Conservation (phyloP, 2,329 filamentous ascomycete genomes). For the Aspergillus ibericus region DNA sequence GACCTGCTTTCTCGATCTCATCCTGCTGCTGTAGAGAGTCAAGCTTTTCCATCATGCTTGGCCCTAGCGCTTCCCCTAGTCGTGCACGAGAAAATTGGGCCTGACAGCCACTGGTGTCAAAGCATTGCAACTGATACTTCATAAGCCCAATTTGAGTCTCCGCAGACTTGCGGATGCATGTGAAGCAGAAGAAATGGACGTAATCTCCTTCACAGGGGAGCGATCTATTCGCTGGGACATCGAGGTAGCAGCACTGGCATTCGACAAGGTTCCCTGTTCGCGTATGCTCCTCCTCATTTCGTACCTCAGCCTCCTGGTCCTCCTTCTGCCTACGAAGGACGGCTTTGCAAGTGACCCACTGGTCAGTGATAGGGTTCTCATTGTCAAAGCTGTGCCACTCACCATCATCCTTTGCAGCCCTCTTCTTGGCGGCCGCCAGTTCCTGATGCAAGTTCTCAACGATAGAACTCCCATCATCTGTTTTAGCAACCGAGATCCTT, state of each 20-base stretch:
- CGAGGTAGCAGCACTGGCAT: conserved; percentile 72
- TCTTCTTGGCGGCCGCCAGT: conserved; percentile 29
- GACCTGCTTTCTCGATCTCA: conserved; percentile 65
- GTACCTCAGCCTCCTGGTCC: conserved; percentile 28
- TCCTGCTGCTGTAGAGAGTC: conserved; percentile 71
- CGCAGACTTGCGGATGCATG: conserved; percentile 65
- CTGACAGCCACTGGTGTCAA: conserved; percentile 67
- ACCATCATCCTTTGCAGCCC: conserved; percentile 21
- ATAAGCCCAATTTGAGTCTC: conserved; percentile 67
- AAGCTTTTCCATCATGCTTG: conserved; percentile 60
- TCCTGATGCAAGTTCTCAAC: conserved; percentile 20
- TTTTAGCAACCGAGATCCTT: conserved; percentile 2
- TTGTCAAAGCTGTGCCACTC: background rate
- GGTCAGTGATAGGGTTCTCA: background rate
- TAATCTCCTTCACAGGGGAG: conserved; percentile 63
- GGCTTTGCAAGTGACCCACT: conserved; percentile 8
- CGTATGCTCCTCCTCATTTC: conserved; percentile 40
- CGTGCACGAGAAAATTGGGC: conserved; percentile 60
- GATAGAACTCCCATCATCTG: background rate
- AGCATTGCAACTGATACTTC: conserved; percentile 69
- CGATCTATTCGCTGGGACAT: conserved; percentile 66
- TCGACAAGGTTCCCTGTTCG: conserved; percentile 59
- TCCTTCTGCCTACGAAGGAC: conserved; percentile 21
- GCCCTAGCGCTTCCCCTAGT: conserved; percentile 58
- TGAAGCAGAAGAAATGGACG: conserved; percentile 68